Conservation (phyloP, 2,329 filamentous ascomycete genomes). For the Paradendryphiella salina region DNA sequence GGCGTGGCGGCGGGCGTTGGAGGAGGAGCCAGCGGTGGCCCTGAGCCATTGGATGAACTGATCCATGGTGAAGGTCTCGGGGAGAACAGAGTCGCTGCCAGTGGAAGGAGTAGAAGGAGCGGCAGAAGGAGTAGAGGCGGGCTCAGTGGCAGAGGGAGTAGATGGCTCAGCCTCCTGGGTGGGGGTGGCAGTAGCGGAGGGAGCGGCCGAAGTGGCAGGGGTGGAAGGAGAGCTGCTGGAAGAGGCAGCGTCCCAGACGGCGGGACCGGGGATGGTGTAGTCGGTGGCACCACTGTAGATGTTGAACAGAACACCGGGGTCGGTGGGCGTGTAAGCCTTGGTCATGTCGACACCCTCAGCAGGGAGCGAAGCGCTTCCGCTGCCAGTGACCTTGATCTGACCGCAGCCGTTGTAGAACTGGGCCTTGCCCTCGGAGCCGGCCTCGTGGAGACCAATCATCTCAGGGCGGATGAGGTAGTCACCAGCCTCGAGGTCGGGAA, state of each 20-base stretch:
- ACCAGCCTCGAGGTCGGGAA: conserved; percentile 45
- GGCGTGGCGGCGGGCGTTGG: conserved; percentile 39
- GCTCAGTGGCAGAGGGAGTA: conserved; percentile 7
- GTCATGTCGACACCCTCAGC: conserved; percentile 51
- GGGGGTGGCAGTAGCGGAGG: conserved; percentile 3
- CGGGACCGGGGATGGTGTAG: conserved; percentile 49
- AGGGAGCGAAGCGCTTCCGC: conserved; percentile 34
- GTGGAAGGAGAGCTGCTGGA: conserved; percentile 17
- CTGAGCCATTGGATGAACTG: conserved; percentile 40
- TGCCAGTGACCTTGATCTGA: conserved; percentile 46
- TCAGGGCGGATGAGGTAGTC: conserved; percentile 50
- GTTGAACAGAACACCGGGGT: conserved; percentile 49
- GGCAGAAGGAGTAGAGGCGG: conserved; percentile 12
- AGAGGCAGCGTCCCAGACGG: conserved; percentile 39
- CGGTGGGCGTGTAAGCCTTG: conserved; percentile 47
- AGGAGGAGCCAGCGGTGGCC: conserved; percentile 25
- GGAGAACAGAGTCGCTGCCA: conserved; percentile 25
- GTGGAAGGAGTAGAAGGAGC: conserved; percentile 12
- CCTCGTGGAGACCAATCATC: conserved; percentile 51
- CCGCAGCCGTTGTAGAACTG: conserved; percentile 52
- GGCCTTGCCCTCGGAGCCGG: conserved; percentile 38
- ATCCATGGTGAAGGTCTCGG: conserved; percentile 35
- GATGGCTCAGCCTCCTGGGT: conserved; percentile 8
- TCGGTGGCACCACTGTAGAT: conserved; percentile 41
- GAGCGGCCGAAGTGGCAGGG: conserved; percentile 8